These are phyloP conservation scores for Penicillium pancosmium DNA, from an alignment of 495 filamentous ascomycete species.

Conservation along the genomic window DNA sequence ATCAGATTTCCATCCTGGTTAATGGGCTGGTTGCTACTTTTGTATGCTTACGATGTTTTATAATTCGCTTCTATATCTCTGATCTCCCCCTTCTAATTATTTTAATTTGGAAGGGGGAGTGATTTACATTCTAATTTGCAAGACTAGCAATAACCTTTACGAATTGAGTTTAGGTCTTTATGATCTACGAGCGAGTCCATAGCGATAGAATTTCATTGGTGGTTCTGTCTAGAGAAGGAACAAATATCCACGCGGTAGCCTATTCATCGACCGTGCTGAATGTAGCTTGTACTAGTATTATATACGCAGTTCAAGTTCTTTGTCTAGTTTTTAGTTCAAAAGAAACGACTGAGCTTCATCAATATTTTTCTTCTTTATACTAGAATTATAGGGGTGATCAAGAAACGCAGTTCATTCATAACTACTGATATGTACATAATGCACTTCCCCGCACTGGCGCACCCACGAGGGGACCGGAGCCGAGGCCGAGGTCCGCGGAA, in stretches of 20 bases:
- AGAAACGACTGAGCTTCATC: no score
- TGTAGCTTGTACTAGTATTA: no score
- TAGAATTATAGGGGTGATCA: no score
- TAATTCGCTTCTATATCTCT: slow-evolving; percentile 4
- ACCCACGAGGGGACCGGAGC: background rate
- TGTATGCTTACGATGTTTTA: background rate
- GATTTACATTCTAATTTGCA: slow-evolving; percentile 5
- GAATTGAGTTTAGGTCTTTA: no score
- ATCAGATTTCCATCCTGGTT: background rate
- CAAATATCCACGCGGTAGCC: no score
- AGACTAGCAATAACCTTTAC: background rate
- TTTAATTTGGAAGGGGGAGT: background rate
- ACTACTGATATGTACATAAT: background rate
- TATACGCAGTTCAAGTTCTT: no score
- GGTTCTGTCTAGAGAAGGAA: no score
- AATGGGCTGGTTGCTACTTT: background rate
- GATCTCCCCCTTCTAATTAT: background rate
- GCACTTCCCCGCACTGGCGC: slow-evolving; percentile 32
- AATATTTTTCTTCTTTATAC: no score
- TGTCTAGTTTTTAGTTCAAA: no score
- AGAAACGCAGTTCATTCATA: background rate
- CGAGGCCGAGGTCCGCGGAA: background rate
- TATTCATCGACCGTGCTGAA: no score
- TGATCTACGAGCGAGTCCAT: no score
- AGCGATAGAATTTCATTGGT: no score